Evolutionary conservation across 768 basidiomycete species (phyloP).

Genomic region (Sarcodon aspratus): DNA sequence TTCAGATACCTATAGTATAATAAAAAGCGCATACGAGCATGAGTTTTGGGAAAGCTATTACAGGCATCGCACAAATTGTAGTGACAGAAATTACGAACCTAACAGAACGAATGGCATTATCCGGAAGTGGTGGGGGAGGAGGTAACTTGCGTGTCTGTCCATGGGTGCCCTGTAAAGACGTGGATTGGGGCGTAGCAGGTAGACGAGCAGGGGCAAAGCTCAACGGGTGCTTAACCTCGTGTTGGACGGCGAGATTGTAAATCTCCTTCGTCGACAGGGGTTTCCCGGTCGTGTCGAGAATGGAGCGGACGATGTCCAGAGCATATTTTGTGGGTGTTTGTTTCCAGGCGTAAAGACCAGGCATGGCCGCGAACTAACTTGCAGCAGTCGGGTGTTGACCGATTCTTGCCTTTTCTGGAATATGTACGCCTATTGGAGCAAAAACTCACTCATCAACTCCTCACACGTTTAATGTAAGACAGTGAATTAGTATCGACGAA

Average conservation of each 20-base stretch:
- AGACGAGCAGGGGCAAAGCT: neutral
- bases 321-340: neutral
- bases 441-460: neutral
- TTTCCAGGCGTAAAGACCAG: neutral
- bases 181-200: neutral
- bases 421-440: no score
- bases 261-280: neutral
- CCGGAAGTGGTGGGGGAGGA: slow-evolving; percentile 23
- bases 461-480: neutral
- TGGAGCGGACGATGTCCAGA: neutral
- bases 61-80: neutral
- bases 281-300: neutral
- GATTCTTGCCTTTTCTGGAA: no score
- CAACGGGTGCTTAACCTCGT: neutral
- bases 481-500: neutral
- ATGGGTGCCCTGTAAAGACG: neutral
- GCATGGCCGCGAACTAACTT: no score
- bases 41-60: neutral
- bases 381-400: no score
- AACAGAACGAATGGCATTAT: slow-evolving; percentile 44
- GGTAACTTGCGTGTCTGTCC: neutral
- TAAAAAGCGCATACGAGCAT: neutral
- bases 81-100: slow-evolving; percentile 21
- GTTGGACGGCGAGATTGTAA: neutral
- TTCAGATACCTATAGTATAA: slow-evolving; percentile 42